A percentile compares a stretch with the other conserved stretches of the same genome.
Conservation (phyloP, 768 basidiomycete species). For the Tephrocybe sp. region DNA sequence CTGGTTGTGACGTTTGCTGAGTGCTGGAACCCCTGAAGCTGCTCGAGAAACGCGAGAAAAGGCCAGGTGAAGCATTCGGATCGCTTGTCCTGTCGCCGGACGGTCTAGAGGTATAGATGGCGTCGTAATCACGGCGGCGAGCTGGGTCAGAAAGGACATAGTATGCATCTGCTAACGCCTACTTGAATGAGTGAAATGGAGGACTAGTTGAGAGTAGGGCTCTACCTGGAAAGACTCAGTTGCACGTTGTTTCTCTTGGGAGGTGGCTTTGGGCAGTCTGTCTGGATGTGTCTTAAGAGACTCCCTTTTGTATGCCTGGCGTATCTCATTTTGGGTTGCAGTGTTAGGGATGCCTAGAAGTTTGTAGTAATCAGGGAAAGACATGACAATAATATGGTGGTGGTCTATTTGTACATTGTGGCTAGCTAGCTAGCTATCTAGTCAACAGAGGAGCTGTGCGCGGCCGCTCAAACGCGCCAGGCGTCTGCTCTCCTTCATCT, state of each 20-base stretch:
- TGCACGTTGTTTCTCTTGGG: constrained; percentile 65
- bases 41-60: constrained; percentile 73
- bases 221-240: constrained; percentile 84
- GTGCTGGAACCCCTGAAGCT: constrained; percentile 51
- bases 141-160: constrained; percentile 84
- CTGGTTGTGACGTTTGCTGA: constrained; percentile 46
- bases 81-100: constrained; percentile 52
- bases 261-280: constrained; percentile 65
- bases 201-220: background rate
- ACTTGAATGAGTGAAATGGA: constrained; percentile 4
- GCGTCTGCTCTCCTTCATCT: constrained; percentile 19
- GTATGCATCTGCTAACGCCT: constrained; percentile 92
- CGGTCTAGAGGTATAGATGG: constrained; percentile 54
- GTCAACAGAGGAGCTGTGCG: constrained; percentile 36
- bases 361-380: constrained; percentile 81
- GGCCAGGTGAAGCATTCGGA: constrained; percentile 65
- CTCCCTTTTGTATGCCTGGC: constrained; percentile 77
- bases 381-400: constrained; percentile 42
- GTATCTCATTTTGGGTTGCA: constrained; percentile 68
- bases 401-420: constrained; percentile 2
- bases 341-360: constrained; percentile 54
- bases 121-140: constrained; percentile 71
- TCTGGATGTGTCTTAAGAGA: constrained; percentile 92
- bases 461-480: constrained; percentile 35
- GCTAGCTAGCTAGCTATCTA: background rate